Conservation (phyloP, 257 asterid genomes). For the Nicotiana attenuata region DNA sequence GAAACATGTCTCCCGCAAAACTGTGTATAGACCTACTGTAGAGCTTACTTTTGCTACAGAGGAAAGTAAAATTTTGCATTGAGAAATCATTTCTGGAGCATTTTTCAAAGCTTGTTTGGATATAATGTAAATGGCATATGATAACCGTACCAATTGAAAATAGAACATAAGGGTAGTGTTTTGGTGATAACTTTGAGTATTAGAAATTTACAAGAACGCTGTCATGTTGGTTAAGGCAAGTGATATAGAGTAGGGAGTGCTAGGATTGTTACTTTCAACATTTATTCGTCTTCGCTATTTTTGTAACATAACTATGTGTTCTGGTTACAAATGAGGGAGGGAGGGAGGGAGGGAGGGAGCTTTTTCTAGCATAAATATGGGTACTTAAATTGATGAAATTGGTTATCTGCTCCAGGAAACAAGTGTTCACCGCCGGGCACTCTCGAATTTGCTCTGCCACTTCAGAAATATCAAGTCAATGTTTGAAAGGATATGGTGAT, state of each 20-base stretch:
- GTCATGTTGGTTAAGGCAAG: background rate
- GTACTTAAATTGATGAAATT: background rate
- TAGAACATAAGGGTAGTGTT: background rate
- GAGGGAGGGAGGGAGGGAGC: background rate
- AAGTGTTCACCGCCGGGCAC: slow-evolving; percentile 28
- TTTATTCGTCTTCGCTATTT: background rate
- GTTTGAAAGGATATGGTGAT: slow-evolving; percentile 20
- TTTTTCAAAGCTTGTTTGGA: background rate
- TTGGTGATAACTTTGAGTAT: background rate
- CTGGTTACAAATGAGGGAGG: no score
- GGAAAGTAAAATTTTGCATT: background rate
- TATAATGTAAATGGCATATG: background rate
- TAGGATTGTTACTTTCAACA: background rate
- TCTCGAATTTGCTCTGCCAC: slow-evolving; percentile 25
- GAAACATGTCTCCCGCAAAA: no score
- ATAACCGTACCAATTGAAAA: no score
- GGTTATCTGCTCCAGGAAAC: slow-evolving; percentile 38
- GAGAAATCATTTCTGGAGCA: background rate
- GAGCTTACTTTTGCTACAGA: no score
- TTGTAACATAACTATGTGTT: background rate
- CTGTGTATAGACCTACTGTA: no score
- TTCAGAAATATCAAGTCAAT: slow-evolving; percentile 29
- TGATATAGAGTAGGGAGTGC: background rate
- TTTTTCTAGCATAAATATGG: background rate
- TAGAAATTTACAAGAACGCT: background rate